Percentiles rank a stretch among this genome's conserved stretches.
phyloP scores from a whole-genome alignment of 345 rosid genomes.

The Noccaea caerulescens region DNA sequence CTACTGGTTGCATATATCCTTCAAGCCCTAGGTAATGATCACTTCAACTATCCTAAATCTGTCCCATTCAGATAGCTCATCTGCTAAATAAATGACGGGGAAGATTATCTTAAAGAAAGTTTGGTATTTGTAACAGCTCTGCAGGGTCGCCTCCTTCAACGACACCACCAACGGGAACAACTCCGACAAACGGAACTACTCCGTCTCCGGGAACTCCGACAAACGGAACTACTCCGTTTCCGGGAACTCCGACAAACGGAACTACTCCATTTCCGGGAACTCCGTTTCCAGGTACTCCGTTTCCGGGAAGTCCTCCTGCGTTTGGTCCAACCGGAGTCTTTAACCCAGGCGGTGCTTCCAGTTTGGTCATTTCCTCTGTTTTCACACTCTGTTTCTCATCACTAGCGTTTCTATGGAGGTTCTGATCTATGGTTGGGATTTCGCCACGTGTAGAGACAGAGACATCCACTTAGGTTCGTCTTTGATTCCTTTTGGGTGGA shows the following conservation, averaged over 20 bases:
- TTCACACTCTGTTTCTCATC: conserved; percentile 45
- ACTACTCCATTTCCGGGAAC: conserved; percentile 13
- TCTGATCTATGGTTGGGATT: conserved; percentile 38
- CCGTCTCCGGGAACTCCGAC: background rate
- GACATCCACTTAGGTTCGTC: conserved; percentile 30
- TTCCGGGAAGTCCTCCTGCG: conserved; percentile 24
- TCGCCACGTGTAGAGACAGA: conserved; percentile 37
- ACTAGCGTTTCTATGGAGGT: conserved; percentile 30
- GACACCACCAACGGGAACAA: conserved; percentile 33
- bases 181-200: conserved; percentile 23
- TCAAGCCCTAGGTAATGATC: conserved; percentile 42
- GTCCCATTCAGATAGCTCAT: too few species aligned
- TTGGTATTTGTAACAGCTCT: conserved; percentile 33
- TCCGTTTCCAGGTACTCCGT: conserved; percentile 8
- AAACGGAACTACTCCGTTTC: conserved; percentile 22
- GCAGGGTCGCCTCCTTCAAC: conserved; percentile 40
- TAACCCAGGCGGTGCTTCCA: conserved; percentile 34
- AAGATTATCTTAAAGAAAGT: too few species aligned
- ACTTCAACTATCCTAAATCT: conserved; percentile 9
- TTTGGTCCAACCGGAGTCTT: conserved; percentile 44
- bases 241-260: conserved; percentile 14
- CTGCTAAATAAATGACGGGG: too few species aligned
- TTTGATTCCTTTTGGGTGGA: conserved; percentile 31
- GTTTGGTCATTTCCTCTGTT: conserved; percentile 36
- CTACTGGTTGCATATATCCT: conserved; percentile 42